A percentile compares a stretch with the other conserved stretches of the same genome.
Conservation (phyloP, 257 asterid species). For the Nicotiana paniculata region DNA sequence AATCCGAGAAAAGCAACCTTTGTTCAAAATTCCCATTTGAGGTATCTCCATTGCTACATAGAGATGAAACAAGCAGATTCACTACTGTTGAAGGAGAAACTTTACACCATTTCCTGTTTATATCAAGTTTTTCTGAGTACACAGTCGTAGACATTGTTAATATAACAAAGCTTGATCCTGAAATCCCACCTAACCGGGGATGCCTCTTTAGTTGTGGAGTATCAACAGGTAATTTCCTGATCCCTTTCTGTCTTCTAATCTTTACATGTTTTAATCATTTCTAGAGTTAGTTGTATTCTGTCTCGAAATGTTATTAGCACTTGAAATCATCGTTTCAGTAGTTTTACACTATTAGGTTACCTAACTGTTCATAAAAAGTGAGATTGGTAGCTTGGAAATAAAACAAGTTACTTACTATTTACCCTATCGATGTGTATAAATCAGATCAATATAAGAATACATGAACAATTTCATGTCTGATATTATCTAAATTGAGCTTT, state of each 20-base stretch:
- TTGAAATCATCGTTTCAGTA: background rate
- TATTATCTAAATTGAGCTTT: background rate
- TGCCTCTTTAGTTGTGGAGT: constrained; percentile 91
- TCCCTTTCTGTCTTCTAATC: background rate
- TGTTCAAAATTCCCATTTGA: constrained; percentile 62
- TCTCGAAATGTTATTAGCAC: background rate
- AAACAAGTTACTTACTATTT: too few relatives aligned
- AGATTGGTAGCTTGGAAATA: too few relatives aligned
- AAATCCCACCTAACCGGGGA: constrained; percentile 67
- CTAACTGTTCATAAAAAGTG: too few relatives aligned
- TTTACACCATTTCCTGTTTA: constrained; percentile 50
- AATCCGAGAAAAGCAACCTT: constrained; percentile 69
- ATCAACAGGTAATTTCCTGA: constrained; percentile 56
- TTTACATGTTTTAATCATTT: background rate
- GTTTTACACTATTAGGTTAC: too few relatives aligned
- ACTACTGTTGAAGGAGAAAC: constrained; percentile 66
- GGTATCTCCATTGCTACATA: constrained; percentile 43
- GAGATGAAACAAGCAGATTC: constrained; percentile 75
- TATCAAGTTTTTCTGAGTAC: constrained; percentile 78
- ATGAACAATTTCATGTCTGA: background rate
- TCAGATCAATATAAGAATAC: background rate
- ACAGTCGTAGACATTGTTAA: constrained; percentile 60
- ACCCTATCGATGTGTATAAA: too few relatives aligned
- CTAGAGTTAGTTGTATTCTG: background rate
- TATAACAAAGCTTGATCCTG: constrained; percentile 45